Conservation (phyloP, 116 monocot species). For the Cymodocea nodosa region DNA sequence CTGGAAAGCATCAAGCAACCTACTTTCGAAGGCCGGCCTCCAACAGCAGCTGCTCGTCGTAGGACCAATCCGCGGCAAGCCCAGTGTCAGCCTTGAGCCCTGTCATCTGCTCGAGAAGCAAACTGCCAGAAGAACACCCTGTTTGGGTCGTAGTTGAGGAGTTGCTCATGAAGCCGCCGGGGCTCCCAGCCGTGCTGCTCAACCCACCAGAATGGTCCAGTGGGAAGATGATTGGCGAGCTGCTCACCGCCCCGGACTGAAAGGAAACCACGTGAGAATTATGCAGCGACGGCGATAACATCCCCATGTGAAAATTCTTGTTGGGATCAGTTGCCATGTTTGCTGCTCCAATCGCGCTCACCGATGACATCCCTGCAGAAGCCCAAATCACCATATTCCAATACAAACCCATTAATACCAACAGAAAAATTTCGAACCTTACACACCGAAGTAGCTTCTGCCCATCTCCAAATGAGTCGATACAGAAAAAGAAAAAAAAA, state of each 20-base stretch:
- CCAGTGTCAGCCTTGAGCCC: constrained; percentile 36
- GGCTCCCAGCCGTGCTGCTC: constrained; percentile 12
- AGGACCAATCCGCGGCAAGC: constrained; percentile 40
- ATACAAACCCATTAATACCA: background rate
- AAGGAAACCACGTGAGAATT: constrained; percentile 42
- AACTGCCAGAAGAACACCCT: constrained; percentile 22
- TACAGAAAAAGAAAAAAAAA: background rate
- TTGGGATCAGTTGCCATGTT: constrained; percentile 45
- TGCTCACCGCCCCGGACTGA: constrained; percentile 20
- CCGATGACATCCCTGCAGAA: constrained; percentile 2
- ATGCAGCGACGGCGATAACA: constrained; percentile 19
- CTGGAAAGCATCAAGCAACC: background rate
- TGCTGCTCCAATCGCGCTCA: background rate
- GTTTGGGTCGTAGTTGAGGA: constrained; percentile 9
- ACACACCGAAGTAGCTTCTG: background rate
- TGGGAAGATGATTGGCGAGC: constrained; percentile 5
- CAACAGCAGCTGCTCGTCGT: constrained; percentile 34
- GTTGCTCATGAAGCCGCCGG: constrained; percentile 12
- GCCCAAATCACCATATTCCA: background rate
- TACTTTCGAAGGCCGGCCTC: constrained; percentile 60
- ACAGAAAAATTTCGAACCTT: background rate
- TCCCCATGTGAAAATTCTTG: constrained; percentile 27
- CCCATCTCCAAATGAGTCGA: background rate
- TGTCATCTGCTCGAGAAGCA: constrained; percentile 13
- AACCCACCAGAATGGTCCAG: constrained; percentile 14